A percentile compares a stretch with the other conserved stretches of the same genome.
phyloP scores from a whole-genome alignment of 257 asterid species.

The Solanum raphanifolium region DNA sequence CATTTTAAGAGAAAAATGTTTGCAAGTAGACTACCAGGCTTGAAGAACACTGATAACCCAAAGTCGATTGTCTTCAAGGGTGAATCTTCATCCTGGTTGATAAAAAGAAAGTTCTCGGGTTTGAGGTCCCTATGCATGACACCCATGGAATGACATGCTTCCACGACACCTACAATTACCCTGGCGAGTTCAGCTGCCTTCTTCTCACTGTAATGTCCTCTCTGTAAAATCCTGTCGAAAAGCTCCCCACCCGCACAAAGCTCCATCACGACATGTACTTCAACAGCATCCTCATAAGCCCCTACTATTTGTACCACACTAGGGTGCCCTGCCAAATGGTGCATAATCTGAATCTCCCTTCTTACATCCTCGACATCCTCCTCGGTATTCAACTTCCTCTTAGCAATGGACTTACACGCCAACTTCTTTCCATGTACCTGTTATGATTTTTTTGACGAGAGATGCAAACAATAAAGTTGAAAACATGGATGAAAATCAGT shows the following conservation, averaged over 20 bases:
- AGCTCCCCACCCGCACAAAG: slow-evolving; percentile 86
- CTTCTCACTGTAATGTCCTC: slow-evolving; percentile 84
- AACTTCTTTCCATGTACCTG: slow-evolving; percentile 36
- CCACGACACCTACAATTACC: slow-evolving; percentile 66
- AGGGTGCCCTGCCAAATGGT: slow-evolving; percentile 66
- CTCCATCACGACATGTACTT: slow-evolving; percentile 84
- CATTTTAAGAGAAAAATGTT: background rate
- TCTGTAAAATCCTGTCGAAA: slow-evolving; percentile 65
- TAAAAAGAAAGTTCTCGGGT: slow-evolving; percentile 80
- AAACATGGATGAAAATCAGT: background rate
- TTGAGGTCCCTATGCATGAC: slow-evolving; percentile 86
- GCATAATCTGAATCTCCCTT: slow-evolving; percentile 88
- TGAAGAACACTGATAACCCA: slow-evolving; percentile 72
- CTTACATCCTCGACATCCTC: slow-evolving; percentile 90
- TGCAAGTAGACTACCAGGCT: slow-evolving; percentile 51
- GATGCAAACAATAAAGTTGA: background rate
- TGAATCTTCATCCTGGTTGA: slow-evolving; percentile 52
- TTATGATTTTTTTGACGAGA: background rate
- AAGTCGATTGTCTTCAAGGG: slow-evolving; percentile 68
- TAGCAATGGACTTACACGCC: slow-evolving; percentile 82
- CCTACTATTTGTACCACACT: slow-evolving; percentile 57
- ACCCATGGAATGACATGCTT: slow-evolving; percentile 79
- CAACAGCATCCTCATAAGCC: slow-evolving; percentile 75
- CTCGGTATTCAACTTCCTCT: slow-evolving; percentile 46
- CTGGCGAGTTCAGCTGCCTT: slow-evolving; percentile 88